phyloP scores from a whole-genome alignment of 1,284 basidiomycete species.

The Naganishia sp. region DNA sequence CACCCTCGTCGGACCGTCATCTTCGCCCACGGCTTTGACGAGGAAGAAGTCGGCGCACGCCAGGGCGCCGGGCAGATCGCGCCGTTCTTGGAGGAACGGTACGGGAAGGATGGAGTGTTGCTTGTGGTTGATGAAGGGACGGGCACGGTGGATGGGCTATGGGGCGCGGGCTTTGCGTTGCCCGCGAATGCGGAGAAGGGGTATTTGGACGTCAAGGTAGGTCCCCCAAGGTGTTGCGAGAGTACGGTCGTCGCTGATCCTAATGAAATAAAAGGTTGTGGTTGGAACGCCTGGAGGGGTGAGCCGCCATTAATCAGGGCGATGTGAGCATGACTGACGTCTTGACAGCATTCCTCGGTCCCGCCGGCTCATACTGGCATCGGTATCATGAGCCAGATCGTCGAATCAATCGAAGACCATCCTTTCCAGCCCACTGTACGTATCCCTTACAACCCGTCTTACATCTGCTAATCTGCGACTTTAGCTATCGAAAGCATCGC shows the following conservation, averaged over 20 bases:
- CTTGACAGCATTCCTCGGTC: conserved; percentile 48
- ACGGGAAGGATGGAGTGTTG: conserved; percentile 52
- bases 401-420: conserved; percentile 48
- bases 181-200: conserved; percentile 58
- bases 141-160: conserved; percentile 48
- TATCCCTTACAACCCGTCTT: conserved; percentile 40
- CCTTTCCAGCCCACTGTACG: conserved; percentile 44
- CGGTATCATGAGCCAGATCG: conserved; percentile 50
- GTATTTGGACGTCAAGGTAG: conserved; percentile 46
- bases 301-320: conserved; percentile 27
- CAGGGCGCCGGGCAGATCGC: conserved; percentile 51
- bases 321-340: conserved; percentile 42
- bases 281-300: conserved; percentile 52
- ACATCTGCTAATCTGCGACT: background rate
- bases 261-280: conserved; percentile 37
- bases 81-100: conserved; percentile 46
- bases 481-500: conserved; percentile 46
- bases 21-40: conserved; percentile 52
- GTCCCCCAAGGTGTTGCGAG: conserved; percentile 27
- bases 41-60: conserved; percentile 55
- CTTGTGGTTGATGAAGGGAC: conserved; percentile 57
- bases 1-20: conserved; percentile 50
- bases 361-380: conserved; percentile 53
- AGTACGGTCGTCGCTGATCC: conserved; percentile 3
- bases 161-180: conserved; percentile 48